Evolutionary conservation across 768 basidiomycete genomes (phyloP).

Genomic region (Steccherinum ochraceum): DNA sequence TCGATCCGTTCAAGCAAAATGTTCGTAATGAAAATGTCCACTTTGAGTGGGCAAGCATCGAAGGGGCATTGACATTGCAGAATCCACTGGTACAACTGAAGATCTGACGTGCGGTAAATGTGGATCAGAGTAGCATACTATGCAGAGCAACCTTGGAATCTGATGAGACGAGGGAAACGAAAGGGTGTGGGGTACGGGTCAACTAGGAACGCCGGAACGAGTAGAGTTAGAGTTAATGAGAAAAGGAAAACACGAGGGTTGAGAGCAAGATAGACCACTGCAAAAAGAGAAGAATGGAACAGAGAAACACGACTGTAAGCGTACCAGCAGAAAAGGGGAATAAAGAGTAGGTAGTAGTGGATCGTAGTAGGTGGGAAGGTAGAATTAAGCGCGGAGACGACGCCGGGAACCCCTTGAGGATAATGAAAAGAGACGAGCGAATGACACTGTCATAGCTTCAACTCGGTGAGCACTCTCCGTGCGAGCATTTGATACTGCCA

Average conservation of each 20-base stretch:
- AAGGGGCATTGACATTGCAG: background rate
- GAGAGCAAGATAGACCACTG: background rate
- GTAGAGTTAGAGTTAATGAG: background rate
- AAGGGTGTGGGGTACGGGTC: background rate
- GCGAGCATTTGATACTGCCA: constrained; percentile 99
- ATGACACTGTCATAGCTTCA: constrained; percentile 54
- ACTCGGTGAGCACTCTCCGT: constrained; percentile 77
- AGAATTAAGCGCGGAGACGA: background rate
- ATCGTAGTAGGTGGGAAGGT: background rate
- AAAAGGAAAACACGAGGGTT: background rate
- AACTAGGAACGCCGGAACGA: background rate
- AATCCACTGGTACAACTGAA: background rate
- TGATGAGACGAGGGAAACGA: background rate
- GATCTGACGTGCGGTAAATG: background rate
- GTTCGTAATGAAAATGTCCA: too few species aligned
- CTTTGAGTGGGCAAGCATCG: too few species aligned
- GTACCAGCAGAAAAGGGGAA: background rate
- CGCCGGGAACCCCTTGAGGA: background rate
- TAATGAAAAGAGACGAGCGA: background rate
- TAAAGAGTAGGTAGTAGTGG: background rate
- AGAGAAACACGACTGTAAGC: constrained; percentile 3
- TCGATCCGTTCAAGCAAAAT: too few species aligned
- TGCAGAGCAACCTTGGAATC: background rate
- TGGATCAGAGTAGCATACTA: background rate
- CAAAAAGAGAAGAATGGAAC: constrained; percentile 3